Base-by-base conservation (phyloP, 1,284 basidiomycete species). In the Ustilago cynodontis region DNA sequence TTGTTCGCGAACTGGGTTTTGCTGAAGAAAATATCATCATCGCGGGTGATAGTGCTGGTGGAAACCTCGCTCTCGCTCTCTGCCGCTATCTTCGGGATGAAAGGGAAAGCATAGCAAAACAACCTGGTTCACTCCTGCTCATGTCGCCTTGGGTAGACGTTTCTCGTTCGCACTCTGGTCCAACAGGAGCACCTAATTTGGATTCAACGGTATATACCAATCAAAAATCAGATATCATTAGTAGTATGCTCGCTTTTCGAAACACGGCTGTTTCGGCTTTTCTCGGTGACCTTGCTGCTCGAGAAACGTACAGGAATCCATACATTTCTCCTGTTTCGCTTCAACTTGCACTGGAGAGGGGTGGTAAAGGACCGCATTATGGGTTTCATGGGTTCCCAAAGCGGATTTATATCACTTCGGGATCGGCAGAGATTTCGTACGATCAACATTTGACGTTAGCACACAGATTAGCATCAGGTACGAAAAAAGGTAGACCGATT, bases 1-100 rank as follows among this genome's bases (percentile, higher is more conserved):
- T 86, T 10, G 71, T 81, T 14, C 65, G 74, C 9, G 53, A 65
- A 9, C 73, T 80, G 10, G 73, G 76, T 14, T 85, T 85, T 47
- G 33, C 63, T 13, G 77, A 81, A 9, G 87, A 87, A 67, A 90
- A 91, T 78, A 89, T 93, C 58, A 82, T 91, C 33, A 79, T 93
- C 28, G 88, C 89, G 8, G 92, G 92, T 20, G 92, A 93, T 81
- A 90, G 89, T 47, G 91, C 92, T 0, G 92, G 92, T 2, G 92
- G 91, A 0, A 92, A 92, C 80, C 87, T 92, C 2, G 90, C 89
- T 0, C 87, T 92, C 2, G 90, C 90, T 0, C 73, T 87, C 41
- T 85, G 83, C 47, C 77, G 86, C 0, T 87, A 86, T 59, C 62
- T 87, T 37, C 77, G 85, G 3, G 86, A 87, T 61, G 81, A 82